Conservation (phyloP, 2,329 filamentous ascomycete species). For the Fulvia fulva region DNA sequence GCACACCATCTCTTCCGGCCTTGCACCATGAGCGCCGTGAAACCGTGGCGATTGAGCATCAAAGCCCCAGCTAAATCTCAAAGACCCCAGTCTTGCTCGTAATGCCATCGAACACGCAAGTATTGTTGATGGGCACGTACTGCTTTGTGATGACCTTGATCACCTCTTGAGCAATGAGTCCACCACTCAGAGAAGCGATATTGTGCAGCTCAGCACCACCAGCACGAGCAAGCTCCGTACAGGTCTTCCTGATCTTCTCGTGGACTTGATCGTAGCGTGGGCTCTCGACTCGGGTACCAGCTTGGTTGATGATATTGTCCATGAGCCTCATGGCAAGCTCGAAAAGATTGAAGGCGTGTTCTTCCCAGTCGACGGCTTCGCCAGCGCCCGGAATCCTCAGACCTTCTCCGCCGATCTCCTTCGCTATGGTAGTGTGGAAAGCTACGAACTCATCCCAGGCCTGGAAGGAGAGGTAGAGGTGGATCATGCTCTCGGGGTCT, state of each 20-base stretch:
- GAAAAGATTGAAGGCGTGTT: slow-evolving; percentile 38
- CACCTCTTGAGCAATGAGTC: slow-evolving; percentile 92
- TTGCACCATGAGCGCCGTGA: not conserved
- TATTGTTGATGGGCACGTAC: slow-evolving; percentile 62
- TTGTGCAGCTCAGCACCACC: slow-evolving; percentile 88
- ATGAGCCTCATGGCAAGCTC: slow-evolving; percentile 42
- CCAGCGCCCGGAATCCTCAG: slow-evolving; percentile 36
- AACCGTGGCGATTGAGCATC: not conserved
- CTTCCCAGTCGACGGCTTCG: slow-evolving; percentile 32
- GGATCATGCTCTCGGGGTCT: slow-evolving; percentile 44
- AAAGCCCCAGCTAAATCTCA: slow-evolving; percentile 18
- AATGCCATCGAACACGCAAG: slow-evolving; percentile 60
- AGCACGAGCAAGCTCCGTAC: slow-evolving; percentile 59
- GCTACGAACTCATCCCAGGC: slow-evolving; percentile 47
- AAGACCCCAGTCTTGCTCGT: slow-evolving; percentile 46
- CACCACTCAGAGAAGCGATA: slow-evolving; percentile 79
- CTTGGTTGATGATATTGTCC: slow-evolving; percentile 42
- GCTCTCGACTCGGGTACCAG: slow-evolving; percentile 38
- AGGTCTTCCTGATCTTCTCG: slow-evolving; percentile 34
- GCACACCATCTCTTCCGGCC: not conserved
- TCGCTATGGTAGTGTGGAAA: slow-evolving; percentile 33
- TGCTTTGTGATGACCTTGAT: slow-evolving; percentile 80
- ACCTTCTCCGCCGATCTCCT: slow-evolving; percentile 33
- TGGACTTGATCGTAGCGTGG: slow-evolving; percentile 40
- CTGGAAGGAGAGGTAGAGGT: slow-evolving; percentile 49